Evolutionary conservation across 257 asterid genomes (phyloP).

Genomic region (Solanum commersonii): DNA sequence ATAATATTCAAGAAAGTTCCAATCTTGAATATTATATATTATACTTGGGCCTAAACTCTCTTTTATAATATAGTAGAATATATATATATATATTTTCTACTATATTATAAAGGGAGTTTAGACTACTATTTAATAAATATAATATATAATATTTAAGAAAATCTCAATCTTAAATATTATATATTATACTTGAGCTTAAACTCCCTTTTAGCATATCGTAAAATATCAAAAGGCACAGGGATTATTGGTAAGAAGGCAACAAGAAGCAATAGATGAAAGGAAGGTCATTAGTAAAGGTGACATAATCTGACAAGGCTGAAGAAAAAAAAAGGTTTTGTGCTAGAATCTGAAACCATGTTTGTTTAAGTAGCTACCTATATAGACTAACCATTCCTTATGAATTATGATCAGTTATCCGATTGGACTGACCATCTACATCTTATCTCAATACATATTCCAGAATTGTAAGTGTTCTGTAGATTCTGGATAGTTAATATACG

Average conservation of each 20-base stretch:
- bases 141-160: too few species aligned
- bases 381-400: neutral
- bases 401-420: neutral
- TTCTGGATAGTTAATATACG: too few species aligned
- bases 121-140: too few species aligned
- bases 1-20: too few species aligned
- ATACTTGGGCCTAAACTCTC: too few species aligned
- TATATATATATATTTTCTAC: too few species aligned
- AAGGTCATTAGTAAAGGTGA: slow-evolving; percentile 69
- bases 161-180: too few species aligned
- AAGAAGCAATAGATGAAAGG: slow-evolving; percentile 60
- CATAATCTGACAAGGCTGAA: slow-evolving; percentile 84
- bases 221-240: slow-evolving; percentile 64
- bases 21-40: too few species aligned
- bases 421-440: neutral
- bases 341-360: slow-evolving; percentile 77
- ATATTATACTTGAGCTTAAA: too few species aligned
- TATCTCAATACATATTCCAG: neutral
- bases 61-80: too few species aligned
- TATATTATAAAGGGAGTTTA: too few species aligned
- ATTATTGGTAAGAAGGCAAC: slow-evolving; percentile 51
- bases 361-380: neutral
- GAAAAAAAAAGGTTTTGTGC: slow-evolving; percentile 86
- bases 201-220: too few species aligned
- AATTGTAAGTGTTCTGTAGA: neutral